phyloP scores from a whole-genome alignment of 208 protist species.

The Acanthamoeba culbertsoni region DNA sequence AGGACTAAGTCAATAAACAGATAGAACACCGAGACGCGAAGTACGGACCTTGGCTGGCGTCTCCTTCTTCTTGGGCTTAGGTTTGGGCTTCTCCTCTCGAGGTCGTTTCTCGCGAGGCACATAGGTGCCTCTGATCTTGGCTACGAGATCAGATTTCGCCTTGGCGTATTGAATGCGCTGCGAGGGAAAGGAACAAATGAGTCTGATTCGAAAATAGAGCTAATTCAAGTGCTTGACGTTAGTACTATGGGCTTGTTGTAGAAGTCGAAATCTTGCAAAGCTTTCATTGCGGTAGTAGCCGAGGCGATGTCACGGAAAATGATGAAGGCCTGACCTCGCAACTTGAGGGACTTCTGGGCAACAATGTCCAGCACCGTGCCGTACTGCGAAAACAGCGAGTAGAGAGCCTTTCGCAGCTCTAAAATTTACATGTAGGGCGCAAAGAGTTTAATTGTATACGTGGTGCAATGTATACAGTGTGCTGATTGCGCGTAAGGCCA shows the following conservation, averaged over 20 bases:
- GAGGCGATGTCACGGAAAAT: slow-evolving; percentile 84
- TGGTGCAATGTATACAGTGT: too few relatives aligned
- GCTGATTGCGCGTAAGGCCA: background rate
- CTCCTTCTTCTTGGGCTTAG: slow-evolving; percentile 60
- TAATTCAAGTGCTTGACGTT: background rate
- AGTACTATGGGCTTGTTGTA: slow-evolving; percentile 83
- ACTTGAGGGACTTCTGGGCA: slow-evolving; percentile 81
- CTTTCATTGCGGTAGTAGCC: slow-evolving; percentile 77
- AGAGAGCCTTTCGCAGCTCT: slow-evolving; percentile 80
- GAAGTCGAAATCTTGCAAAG: slow-evolving; percentile 81
- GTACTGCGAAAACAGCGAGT: slow-evolving; percentile 85
- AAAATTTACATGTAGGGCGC: too few relatives aligned
- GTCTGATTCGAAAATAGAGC: background rate
- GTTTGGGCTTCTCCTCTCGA: slow-evolving; percentile 63
- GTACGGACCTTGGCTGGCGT: background rate
- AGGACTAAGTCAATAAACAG: background rate
- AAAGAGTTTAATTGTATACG: background rate
- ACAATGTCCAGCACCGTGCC: slow-evolving; percentile 86
- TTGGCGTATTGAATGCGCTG: slow-evolving; percentile 76
- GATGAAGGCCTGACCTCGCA: slow-evolving; percentile 89
- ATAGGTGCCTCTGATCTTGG: slow-evolving; percentile 76
- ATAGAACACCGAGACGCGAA: background rate
- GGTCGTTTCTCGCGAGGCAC: slow-evolving; percentile 65
- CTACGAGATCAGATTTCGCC: slow-evolving; percentile 77
- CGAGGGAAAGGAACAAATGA: background rate